These are phyloP conservation scores for Aspergillus conjunctus DNA, from an alignment of 495 filamentous ascomycete genomes.

Conservation along the genomic window DNA sequence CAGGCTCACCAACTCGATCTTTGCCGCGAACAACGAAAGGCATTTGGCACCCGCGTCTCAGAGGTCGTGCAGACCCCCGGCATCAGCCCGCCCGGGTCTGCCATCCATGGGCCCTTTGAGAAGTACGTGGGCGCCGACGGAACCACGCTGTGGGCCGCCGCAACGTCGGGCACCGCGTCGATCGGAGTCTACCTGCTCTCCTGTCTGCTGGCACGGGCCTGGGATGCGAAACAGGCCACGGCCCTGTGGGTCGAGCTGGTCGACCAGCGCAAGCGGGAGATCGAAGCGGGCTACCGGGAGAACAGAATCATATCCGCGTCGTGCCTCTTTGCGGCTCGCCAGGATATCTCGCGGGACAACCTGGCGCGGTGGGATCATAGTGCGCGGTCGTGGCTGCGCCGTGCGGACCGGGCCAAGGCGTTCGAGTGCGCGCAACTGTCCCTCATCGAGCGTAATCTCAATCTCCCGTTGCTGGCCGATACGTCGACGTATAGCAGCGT, in stretches of 20 bases:
- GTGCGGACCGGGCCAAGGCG: slow-evolving; percentile 3
- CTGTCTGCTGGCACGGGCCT: slow-evolving; percentile 6
- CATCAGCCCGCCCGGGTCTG: not conserved
- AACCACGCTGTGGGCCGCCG: slow-evolving; percentile 8
- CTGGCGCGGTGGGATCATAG: slow-evolving; percentile 10
- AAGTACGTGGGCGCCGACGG: slow-evolving; percentile 6
- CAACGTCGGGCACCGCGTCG: not conserved
- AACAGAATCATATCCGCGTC: not conserved
- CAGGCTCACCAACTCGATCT: not conserved
- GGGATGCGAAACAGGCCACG: slow-evolving; percentile 6
- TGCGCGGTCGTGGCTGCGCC: slow-evolving; percentile 5
- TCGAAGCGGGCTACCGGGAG: not conserved
- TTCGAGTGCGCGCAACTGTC: slow-evolving; percentile 4
- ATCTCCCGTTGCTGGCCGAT: not conserved
- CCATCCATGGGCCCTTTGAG: not conserved
- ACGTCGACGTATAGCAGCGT: slow-evolving; percentile 6
- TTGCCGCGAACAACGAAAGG: not conserved
- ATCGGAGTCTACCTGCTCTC: slow-evolving; percentile 2
- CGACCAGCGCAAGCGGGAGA: not conserved
- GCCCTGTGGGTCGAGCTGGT: slow-evolving; percentile 10
- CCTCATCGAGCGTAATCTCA: slow-evolving; percentile 2
- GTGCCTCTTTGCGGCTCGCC: slow-evolving; percentile 2
- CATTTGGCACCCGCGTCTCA: not conserved
- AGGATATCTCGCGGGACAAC: slow-evolving; percentile 4
- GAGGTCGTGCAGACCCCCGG: not conserved